phyloP scores from a whole-genome alignment of 2,329 filamentous ascomycete genomes.

The Gliomastix tumulicola region DNA sequence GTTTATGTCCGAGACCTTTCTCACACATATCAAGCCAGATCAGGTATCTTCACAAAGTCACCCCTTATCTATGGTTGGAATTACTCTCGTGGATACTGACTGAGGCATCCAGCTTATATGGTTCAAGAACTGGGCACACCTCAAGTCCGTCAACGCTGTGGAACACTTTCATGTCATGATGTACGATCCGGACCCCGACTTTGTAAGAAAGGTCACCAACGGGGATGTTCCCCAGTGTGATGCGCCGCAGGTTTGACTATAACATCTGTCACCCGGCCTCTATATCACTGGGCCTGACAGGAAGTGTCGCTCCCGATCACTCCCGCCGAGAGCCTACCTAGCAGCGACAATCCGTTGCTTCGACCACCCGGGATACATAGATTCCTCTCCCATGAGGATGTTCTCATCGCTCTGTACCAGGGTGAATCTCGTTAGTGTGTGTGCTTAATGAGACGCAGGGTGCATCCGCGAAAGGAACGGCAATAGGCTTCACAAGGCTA shows the following conservation, averaged over 20 bases:
- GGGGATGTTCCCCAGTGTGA: constrained; percentile 60
- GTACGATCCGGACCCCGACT: constrained; percentile 63
- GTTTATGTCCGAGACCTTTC: constrained; percentile 65
- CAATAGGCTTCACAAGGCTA: constrained; percentile 64
- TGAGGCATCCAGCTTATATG: constrained; percentile 21
- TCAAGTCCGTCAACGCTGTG: constrained; percentile 81
- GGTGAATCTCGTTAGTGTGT: too few relatives aligned
- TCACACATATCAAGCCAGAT: constrained; percentile 38
- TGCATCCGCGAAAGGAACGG: constrained; percentile 65
- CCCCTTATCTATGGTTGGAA: too few relatives aligned
- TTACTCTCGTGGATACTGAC: constrained; percentile 4
- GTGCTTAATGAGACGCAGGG: constrained; percentile 54
- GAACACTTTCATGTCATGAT: constrained; percentile 97
- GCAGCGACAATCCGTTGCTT: too few relatives aligned
- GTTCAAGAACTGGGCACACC: constrained; percentile 72
- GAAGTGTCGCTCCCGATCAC: too few relatives aligned
- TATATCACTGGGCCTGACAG: too few relatives aligned
- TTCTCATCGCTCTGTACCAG: too few relatives aligned
- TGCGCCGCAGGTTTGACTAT: too few relatives aligned
- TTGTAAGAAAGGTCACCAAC: constrained; percentile 64
- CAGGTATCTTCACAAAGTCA: too few relatives aligned
- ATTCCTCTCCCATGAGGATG: too few relatives aligned
- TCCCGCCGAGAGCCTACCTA: too few relatives aligned
- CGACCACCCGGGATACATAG: too few relatives aligned
- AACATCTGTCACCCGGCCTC: too few relatives aligned